Evolutionary conservation across 2,329 filamentous ascomycete genomes (phyloP), one percentile per base, ranked within the genome.

Genomic region (Neonectria ditissima): DNA sequence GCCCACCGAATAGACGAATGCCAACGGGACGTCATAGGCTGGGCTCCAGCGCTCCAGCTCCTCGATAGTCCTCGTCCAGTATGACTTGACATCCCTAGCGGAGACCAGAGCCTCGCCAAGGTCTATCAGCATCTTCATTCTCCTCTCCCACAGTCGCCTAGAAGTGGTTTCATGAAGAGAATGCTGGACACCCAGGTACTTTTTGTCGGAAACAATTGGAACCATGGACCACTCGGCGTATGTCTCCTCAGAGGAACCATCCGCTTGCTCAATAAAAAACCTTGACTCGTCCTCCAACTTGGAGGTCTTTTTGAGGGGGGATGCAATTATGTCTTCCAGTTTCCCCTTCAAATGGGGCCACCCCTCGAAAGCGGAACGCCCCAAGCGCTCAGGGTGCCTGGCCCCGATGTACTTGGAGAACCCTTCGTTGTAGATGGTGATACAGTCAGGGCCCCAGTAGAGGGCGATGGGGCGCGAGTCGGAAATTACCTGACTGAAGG

Each of bases 401-500:
- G 88, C 83, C 13, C 89, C 89, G 53, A 88, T 88, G 18, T 91
- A 81, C 60, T 84, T 79, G 62, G 87, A 83, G 69, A 90, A 91
- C 1, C 88, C 86, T 73, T 91, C 88, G 66, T 91, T 91, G 77
- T 91, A 91, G 4, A 91, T 86, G 8, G 87, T 87, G 22, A 88
- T 83, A 50, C 87, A 81, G 34, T 90, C 83, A 2, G 83, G 79
- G 1, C 88, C 88, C 88, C 88, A 91, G 69, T 90, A 91, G 77
- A 89, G 87, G 10, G 86, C 86, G 24, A 85, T 83, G 5, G 86
- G 84, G 18, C 79, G 76, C 5, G 80, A 80, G 68, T 83, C 81
- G 18, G 80, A 78, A 47, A 84, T 76, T 14, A 82, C 75, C 62
- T 83, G 78, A 41, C 79, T 78, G 55, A 81, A 80, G 5, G 77